Base-by-base conservation (phyloP, 805 yeast genomes). In the Komagataella phaffii region DNA sequence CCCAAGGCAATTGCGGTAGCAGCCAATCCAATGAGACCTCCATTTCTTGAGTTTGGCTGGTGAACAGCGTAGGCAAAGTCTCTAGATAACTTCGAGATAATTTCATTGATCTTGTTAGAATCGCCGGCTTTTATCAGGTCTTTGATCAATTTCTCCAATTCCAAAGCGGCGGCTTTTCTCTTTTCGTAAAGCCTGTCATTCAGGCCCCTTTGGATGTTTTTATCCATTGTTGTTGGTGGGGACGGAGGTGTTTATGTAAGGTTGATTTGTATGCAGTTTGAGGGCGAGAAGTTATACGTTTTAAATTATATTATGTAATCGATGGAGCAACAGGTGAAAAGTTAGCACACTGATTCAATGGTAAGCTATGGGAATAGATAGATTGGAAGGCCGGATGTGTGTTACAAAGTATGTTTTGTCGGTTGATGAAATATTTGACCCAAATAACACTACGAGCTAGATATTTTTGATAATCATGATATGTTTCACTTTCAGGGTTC, bases 1-100 rank as follows among this genome's bases (percentile, higher is more conserved):
- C 98, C 97, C 30, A 93, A 68, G 0, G 98, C 98, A 52, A 93
- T 90, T 0, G 96, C 89, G 3, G 89, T 93, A 10, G 96, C 96
- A 4, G 98, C 99, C 17, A 93, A 70, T 0, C 98, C 98, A 57
- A 95, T 91, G 46, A 91, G 74, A 0, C 98, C 97, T 17, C 99
- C 99, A 72, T 89, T 90, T 58, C 96, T 77, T 5, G 96, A 88
- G 74, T 85, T 75, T 50, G 96, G 81, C 67, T 87, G 82, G 71
- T 90, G 86, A 52, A 85, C 77, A 45, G 96, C 79, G 70, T 88
- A 84, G 0, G 91, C 88, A 61, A 79, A 85, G 57, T 85, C 89
- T 45, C 82, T 72, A 49, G 88, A 76, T 52, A 93, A 70, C 61
- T 89, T 95, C 53, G 78, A 82, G 46, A 91, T 85, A 51, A 83